phyloP scores from a whole-genome alignment of 495 filamentous ascomycete species.

The Penicillium arizonense region DNA sequence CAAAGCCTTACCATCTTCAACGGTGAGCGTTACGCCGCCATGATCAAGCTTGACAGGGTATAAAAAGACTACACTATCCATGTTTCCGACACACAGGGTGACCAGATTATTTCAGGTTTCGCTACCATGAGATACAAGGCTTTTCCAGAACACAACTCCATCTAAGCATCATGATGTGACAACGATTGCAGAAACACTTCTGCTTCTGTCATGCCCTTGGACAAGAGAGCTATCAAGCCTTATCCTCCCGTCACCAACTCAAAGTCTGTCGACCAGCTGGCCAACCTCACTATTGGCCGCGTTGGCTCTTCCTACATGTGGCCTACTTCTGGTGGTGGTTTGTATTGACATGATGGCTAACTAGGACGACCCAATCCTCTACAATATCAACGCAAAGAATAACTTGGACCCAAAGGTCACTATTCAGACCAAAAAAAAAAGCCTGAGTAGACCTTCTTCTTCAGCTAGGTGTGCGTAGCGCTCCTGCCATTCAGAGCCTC shows the following conservation, averaged over 20 bases:
- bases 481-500: conserved; percentile 33
- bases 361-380: conserved; percentile 40
- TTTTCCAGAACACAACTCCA: conserved; percentile 7
- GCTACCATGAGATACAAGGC: conserved; percentile 35
- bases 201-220: conserved; percentile 30
- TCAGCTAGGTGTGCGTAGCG: conserved; percentile 23
- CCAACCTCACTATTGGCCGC: conserved; percentile 36
- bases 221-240: conserved; percentile 28
- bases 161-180: conserved; percentile 30
- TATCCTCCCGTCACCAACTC: conserved; percentile 34
- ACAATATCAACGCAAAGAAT: conserved; percentile 26
- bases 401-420: conserved; percentile 28
- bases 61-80: conserved; percentile 36
- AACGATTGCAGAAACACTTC: conserved; percentile 36
- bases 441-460: conserved; percentile 55
- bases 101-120: conserved; percentile 36
- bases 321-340: conserved; percentile 32
- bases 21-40: conserved; percentile 36
- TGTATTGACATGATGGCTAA: conserved; percentile 27
- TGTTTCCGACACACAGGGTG: conserved; percentile 28
- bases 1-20: conserved; percentile 29
- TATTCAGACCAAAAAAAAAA: conserved; percentile 45
- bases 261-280: conserved; percentile 33
- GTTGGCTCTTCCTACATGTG: conserved; percentile 37
- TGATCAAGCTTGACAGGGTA: conserved; percentile 38